Percentiles rank a stretch among this genome's conserved stretches.
Evolutionary conservation across 495 filamentous ascomycete species (phyloP).

Genomic region (Aspergillus ellipticus): DNA sequence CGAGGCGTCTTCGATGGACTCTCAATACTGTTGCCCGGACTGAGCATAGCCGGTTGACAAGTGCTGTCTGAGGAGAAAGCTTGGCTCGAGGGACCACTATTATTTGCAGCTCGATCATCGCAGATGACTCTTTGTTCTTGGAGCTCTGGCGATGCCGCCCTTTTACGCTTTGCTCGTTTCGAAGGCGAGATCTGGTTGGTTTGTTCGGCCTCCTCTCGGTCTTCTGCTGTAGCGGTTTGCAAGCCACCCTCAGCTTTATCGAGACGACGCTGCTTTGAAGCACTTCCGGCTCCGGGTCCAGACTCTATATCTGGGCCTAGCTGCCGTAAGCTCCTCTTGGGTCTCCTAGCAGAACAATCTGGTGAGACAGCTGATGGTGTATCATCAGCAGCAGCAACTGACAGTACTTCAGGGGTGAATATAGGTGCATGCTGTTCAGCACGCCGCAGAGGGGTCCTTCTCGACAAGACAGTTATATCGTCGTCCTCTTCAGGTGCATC

Average conservation of each 20-base stretch:
- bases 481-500: slow-evolving; percentile 2
- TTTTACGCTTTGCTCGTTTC: slow-evolving; percentile 12
- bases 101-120: background rate
- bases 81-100: background rate
- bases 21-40: background rate
- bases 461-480: background rate
- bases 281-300: background rate
- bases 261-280: slow-evolving; percentile 13
- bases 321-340: slow-evolving; percentile 7
- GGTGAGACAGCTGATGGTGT: no score
- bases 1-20: slow-evolving; percentile 5
- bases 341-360: background rate
- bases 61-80: background rate
- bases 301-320: background rate
- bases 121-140: background rate
- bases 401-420: background rate
- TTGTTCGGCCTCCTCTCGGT: background rate
- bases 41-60: background rate
- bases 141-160: background rate
- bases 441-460: background rate
- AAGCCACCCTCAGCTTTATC: background rate
- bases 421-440: background rate
- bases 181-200: background rate
- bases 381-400: no score
- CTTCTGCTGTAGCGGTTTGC: background rate